These are phyloP conservation scores for Cyclotella sp. DNA, from an alignment of 108 stramenopile species.

Conservation along the genomic window DNA sequence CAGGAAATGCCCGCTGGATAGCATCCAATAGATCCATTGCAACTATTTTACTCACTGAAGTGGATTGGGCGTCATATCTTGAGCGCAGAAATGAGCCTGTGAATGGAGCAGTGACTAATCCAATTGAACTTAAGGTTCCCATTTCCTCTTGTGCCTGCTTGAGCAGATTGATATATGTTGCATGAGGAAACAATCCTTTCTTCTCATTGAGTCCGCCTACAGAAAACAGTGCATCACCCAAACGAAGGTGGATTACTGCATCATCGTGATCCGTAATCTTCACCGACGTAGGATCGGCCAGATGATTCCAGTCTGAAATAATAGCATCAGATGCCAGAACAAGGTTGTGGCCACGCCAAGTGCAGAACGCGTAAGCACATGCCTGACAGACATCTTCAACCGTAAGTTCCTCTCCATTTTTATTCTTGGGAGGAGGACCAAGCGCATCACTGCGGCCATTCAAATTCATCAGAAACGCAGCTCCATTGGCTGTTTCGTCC, in stretches of 20 bases:
- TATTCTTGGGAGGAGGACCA: neutral
- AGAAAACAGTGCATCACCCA: neutral
- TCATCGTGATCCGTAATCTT: neutral
- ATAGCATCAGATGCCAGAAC: neutral
- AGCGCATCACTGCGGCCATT: neutral
- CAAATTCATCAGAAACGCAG: conserved; percentile 9
- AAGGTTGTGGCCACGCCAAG: neutral
- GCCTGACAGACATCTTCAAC: neutral
- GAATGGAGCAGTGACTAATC: conserved; percentile 1
- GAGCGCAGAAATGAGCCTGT: neutral
- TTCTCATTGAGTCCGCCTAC: neutral
- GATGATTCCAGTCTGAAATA: neutral
- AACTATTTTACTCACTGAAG: neutral
- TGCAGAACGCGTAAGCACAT: conserved; percentile 1
- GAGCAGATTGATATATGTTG: conserved; percentile 1
- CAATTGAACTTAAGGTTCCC: neutral
- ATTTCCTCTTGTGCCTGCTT: neutral
- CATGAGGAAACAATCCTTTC: conserved; percentile 7
- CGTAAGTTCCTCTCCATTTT: neutral
- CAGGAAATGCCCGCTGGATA: neutral
- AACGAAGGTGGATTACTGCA: conserved; percentile 5
- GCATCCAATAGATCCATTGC: conserved; percentile 1
- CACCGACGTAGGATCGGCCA: neutral
- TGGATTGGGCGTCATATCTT: neutral
- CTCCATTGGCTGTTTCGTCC: neutral